Evolutionary conservation across 768 basidiomycete species (phyloP).

Genomic region (Auriscalpium vulgare): DNA sequence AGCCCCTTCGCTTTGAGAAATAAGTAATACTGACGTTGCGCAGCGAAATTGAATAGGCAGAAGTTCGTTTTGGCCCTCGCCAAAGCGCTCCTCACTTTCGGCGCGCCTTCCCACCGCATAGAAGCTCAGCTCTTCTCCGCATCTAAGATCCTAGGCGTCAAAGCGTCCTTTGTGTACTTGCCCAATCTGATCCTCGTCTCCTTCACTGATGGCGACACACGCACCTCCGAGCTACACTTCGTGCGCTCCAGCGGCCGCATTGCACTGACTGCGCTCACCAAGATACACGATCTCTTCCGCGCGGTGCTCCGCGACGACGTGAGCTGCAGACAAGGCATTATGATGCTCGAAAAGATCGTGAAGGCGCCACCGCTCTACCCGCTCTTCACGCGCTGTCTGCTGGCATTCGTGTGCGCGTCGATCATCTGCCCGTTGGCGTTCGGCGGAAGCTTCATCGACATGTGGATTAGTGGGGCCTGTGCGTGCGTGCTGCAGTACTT

Average conservation of each 20-base stretch:
- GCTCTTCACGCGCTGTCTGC: conserved; percentile 54
- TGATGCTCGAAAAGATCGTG: conserved; percentile 54
- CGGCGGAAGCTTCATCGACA: conserved; percentile 74
- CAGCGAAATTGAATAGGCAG: conserved; percentile 22
- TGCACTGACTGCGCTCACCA: conserved; percentile 74
- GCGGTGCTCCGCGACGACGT: conserved; percentile 81
- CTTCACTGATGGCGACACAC: conserved; percentile 66
- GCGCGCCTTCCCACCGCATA: conserved; percentile 90
- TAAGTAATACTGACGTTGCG: neutral
- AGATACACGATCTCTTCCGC: conserved; percentile 79
- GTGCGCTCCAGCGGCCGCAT: conserved; percentile 76
- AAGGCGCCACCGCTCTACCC: conserved; percentile 61
- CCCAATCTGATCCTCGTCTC: conserved; percentile 75
- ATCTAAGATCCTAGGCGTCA: conserved; percentile 67
- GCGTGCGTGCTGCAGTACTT: conserved; percentile 70
- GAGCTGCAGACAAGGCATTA: conserved; percentile 62
- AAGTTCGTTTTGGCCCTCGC: conserved; percentile 83
- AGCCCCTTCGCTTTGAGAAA: neutral
- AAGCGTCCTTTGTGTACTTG: conserved; percentile 78
- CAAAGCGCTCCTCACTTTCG: conserved; percentile 83
- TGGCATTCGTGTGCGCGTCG: conserved; percentile 72
- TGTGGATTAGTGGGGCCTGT: conserved; percentile 70
- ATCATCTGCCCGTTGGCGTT: conserved; percentile 81
- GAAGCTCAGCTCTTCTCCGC: conserved; percentile 83
- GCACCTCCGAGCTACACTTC: conserved; percentile 76